phyloP scores from a whole-genome alignment of 768 basidiomycete species.

The Mycena albidolilacea region DNA sequence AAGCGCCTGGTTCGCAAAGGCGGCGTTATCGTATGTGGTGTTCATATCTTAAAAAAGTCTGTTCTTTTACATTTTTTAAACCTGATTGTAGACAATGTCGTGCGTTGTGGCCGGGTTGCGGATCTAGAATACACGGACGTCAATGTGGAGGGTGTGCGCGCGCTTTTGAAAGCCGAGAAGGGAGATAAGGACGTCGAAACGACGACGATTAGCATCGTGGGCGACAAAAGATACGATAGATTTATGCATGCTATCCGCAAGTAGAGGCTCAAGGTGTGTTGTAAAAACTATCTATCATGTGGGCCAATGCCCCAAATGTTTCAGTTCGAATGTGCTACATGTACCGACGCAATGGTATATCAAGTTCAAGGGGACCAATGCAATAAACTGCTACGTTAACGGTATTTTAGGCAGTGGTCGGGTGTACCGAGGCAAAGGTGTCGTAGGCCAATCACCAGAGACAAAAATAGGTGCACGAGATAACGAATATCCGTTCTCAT shows the following conservation, averaged over 20 bases:
- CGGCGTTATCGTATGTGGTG: constrained; percentile 68
- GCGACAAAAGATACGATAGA: constrained; percentile 69
- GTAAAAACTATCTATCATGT: too few species aligned
- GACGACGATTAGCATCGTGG: constrained; percentile 64
- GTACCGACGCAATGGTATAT: too few species aligned
- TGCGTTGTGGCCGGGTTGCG: constrained; percentile 63
- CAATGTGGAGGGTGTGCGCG: constrained; percentile 63
- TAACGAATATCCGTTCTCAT: too few species aligned
- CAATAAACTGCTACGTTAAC: too few species aligned
- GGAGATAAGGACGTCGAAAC: constrained; percentile 66
- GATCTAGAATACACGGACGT: constrained; percentile 53
- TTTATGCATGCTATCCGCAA: constrained; percentile 65
- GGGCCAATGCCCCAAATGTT: too few species aligned
- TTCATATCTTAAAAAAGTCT: background rate
- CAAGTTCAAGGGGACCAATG: too few species aligned
- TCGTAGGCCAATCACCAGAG: too few species aligned
- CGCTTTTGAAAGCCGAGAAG: constrained; percentile 61
- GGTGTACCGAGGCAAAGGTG: too few species aligned
- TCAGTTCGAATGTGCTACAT: too few species aligned
- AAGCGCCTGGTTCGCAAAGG: constrained; percentile 73
- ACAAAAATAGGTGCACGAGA: too few species aligned
- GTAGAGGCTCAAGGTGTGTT: constrained; percentile 23
- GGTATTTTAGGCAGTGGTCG: too few species aligned
- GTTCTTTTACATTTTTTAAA: constrained; percentile 33
- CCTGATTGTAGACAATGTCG: constrained; percentile 74